These are phyloP conservation scores for Hyaloscypha hepaticicola DNA, from an alignment of 495 filamentous ascomycete species.

Conservation along the genomic window DNA sequence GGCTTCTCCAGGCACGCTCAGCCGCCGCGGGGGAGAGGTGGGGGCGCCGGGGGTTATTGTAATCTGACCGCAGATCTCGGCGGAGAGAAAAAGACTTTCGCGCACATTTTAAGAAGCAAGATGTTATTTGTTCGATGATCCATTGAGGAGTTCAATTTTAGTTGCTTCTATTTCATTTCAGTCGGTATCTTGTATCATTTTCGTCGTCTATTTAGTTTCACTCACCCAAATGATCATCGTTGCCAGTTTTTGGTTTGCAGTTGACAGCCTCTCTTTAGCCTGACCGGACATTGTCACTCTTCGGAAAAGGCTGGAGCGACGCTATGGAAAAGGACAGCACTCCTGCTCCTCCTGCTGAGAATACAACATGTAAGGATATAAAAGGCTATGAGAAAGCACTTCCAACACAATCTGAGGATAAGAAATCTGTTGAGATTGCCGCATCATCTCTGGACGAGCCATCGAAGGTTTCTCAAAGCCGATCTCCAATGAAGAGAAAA, in stretches of 20 bases:
- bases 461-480: neutral
- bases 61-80: neutral
- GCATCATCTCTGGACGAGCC: neutral
- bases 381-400: neutral
- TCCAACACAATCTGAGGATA: neutral
- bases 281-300: neutral
- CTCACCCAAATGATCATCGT: neutral
- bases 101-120: too few relatives aligned
- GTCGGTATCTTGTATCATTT: neutral
- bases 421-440: neutral
- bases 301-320: neutral
- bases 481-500: neutral
- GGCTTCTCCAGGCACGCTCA: neutral
- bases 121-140: too few relatives aligned
- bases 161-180: neutral
- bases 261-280: neutral
- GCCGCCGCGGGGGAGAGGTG: neutral
- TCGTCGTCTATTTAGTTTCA: neutral
- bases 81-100: neutral
- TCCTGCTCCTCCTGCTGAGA: neutral
- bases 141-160: neutral
- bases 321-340: constrained; percentile 3
- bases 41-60: neutral
- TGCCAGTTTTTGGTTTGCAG: neutral
- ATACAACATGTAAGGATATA: neutral